Evolutionary conservation across 208 protist species (phyloP).

Genomic region (Leishmania tarentolae): DNA sequence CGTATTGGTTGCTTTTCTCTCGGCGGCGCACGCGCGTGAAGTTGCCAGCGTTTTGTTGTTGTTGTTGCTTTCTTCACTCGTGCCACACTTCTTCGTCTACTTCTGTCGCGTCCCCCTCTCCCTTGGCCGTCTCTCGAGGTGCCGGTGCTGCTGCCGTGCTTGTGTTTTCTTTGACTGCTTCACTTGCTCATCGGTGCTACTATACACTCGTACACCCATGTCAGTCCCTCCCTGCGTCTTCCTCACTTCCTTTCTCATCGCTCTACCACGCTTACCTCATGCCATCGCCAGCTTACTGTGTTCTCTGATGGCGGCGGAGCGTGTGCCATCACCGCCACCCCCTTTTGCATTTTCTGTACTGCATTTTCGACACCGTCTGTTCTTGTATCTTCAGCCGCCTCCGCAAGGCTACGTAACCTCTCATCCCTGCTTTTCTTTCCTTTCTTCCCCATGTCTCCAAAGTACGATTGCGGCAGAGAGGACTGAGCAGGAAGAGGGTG

Average conservation of each 20-base stretch:
- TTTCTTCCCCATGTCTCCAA: background rate
- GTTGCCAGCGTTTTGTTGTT: no score
- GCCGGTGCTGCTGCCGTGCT: background rate
- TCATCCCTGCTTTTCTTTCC: background rate
- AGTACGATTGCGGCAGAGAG: background rate
- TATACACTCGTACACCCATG: background rate
- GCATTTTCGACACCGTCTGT: background rate
- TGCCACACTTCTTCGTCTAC: background rate
- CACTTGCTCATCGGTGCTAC: background rate
- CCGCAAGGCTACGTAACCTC: background rate
- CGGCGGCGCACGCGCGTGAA: no score
- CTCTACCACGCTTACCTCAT: background rate
- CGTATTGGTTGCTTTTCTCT: background rate
- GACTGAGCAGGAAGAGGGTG: background rate
- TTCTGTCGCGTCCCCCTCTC: background rate
- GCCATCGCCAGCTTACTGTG: background rate
- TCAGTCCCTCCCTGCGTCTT: background rate
- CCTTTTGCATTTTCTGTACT: background rate
- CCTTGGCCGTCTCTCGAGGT: background rate
- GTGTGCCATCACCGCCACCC: background rate
- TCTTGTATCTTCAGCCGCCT: background rate
- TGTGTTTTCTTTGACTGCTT: background rate
- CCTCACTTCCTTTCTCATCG: background rate
- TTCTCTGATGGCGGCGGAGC: background rate
- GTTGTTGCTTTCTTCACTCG: background rate